A percentile compares a stretch with the other conserved stretches of the same genome.
Conservation (phyloP, 2,329 filamentous ascomycete species). For the Dendrostoma leiphaemia region DNA sequence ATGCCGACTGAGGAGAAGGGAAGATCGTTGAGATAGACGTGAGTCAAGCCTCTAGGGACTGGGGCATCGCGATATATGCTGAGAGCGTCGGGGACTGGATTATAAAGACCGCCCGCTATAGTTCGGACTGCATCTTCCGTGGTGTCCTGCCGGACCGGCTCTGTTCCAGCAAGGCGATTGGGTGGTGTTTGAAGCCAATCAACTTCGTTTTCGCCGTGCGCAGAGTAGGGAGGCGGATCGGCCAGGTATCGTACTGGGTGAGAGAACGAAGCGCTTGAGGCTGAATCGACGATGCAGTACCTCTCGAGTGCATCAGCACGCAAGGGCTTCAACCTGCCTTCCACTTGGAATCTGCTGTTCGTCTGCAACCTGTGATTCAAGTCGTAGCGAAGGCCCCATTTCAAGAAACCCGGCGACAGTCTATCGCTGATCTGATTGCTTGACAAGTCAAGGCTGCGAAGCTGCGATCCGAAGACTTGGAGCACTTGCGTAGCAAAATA, state of each 20-base stretch:
- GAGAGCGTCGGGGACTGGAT: constrained; percentile 5
- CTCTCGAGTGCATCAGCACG: constrained; percentile 28
- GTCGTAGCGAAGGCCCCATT: constrained; percentile 33
- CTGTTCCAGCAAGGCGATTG: constrained; percentile 7
- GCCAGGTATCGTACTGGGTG: constrained; percentile 47
- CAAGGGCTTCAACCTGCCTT: constrained; percentile 44
- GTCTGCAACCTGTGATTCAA: constrained; percentile 30
- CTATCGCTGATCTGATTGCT: constrained; percentile 54
- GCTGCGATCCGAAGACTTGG: constrained; percentile 31
- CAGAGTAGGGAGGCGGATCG: constrained; percentile 44
- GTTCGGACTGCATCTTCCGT: constrained; percentile 5
- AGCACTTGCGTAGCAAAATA: constrained; percentile 32
- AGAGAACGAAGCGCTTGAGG: constrained; percentile 40
- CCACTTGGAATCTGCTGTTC: constrained; percentile 38
- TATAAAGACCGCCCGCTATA: constrained; percentile 11
- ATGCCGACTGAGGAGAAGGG: constrained; percentile 43
- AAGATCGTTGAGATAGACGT: constrained; percentile 53
- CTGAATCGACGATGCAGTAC: constrained; percentile 49
- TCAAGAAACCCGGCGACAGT: constrained; percentile 32
- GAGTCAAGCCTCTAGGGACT: constrained; percentile 42
- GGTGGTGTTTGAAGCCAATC: not conserved
- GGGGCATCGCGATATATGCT: constrained; percentile 11
- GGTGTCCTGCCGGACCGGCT: constrained; percentile 9
- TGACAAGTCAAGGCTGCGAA: constrained; percentile 59
- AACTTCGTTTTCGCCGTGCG: too few species aligned